Percentiles rank a stretch among this genome's conserved stretches.
Conservation (phyloP, 768 basidiomycete genomes). For the Boletellus ananas region DNA sequence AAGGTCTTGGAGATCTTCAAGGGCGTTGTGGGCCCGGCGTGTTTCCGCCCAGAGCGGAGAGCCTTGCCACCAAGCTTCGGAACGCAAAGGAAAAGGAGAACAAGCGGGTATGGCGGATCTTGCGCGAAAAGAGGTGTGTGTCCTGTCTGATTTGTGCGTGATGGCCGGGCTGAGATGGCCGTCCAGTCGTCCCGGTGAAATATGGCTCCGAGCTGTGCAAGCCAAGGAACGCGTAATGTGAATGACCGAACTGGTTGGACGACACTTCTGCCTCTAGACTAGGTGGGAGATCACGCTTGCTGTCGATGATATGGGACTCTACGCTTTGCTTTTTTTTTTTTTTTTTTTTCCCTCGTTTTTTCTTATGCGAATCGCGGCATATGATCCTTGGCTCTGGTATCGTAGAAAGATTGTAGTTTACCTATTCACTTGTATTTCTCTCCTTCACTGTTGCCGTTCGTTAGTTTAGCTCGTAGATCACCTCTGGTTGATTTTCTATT, state of each 20-base stretch:
- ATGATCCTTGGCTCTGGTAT: slow-evolving; percentile 3
- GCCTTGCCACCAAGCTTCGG: slow-evolving; percentile 30
- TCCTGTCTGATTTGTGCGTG: slow-evolving; percentile 38
- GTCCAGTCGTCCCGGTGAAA: slow-evolving; percentile 25
- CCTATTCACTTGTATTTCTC: slow-evolving; percentile 17
- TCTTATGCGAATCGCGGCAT: slow-evolving; percentile 1
- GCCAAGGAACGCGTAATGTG: slow-evolving; percentile 59
- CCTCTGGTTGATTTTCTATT: slow-evolving; percentile 21
- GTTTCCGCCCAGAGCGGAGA: slow-evolving; percentile 57
- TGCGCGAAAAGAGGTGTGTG: slow-evolving; percentile 74
- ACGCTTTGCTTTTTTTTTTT: neutral
- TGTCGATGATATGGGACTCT: slow-evolving; percentile 1
- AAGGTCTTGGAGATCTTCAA: slow-evolving; percentile 75
- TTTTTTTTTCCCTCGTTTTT: neutral
- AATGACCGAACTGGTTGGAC: slow-evolving; percentile 1
- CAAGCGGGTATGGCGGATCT: slow-evolving; percentile 62
- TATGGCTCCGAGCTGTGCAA: slow-evolving; percentile 48
- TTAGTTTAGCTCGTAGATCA: slow-evolving; percentile 10
- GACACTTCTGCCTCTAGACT: too few relatives aligned
- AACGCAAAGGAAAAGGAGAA: slow-evolving; percentile 40
- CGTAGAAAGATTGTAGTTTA: slow-evolving; percentile 19
- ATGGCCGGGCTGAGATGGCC: slow-evolving; percentile 56
- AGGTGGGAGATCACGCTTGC: neutral
- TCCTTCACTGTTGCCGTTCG: slow-evolving; percentile 6
- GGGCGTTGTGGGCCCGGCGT: slow-evolving; percentile 64